Base-by-base conservation (phyloP, 768 basidiomycete species). In the Tephrocybe rancida region DNA sequence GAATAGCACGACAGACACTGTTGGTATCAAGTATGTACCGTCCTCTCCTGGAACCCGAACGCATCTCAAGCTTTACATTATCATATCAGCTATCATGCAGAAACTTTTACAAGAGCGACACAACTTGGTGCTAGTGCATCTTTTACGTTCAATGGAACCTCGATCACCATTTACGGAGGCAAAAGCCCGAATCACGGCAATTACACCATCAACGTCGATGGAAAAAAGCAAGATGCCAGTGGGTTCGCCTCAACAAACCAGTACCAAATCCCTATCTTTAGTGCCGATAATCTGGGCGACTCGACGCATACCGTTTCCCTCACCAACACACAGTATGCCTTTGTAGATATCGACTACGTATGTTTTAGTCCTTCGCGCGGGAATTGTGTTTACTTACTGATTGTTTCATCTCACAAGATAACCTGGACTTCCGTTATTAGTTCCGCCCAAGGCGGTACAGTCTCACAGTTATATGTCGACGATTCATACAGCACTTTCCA, bases 301-400 rank as follows among this genome's bases (percentile, higher is more conserved):
- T 52, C 52, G n/a, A 56, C n/a, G 8, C 76, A 78, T 43, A 55
- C 60, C 5, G 34, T 73, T 3, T 66, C 65, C 5, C 58, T 69
- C 3, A 56, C 65, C 0, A 62, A 64, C 26, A 25, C 42, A 5
- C 19, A 48, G 7, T 35, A n/a, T 39, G 48, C 27, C 21, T 59
- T 49, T 24, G 57, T 76, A 38, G 75, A 74, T 42, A 65, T 78
- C 13, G 77, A 78, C 49, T 67, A 65, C 54, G 74, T 70, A 25
- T 25, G 57, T 53, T 26, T n/a, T 19, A n/a, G 2, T 27, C 19
- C 24, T 6, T 41, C 19, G 39, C 21, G 21, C 5, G 39, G n/a
- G n/a, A 37, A 37, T 16, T 37, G 10, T 7, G 19, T 41, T 41
- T 18, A 7, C 9, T n/a, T 37, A 18, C 9, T 22, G n/a, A n/a